Conservation (phyloP, 306 rosid species). For the Cicer bijugum region DNA sequence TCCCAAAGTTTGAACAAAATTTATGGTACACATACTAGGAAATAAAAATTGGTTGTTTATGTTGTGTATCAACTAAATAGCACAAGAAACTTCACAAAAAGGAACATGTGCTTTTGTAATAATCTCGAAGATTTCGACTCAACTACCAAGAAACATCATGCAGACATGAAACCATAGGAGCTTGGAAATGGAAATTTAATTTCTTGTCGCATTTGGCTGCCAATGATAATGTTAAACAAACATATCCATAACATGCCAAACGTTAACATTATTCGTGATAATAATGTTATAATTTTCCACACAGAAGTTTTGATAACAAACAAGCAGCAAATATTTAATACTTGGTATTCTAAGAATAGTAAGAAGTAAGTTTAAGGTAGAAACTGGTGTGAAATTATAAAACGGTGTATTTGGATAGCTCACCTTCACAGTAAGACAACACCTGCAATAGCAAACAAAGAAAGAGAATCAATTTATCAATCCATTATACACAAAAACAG, state of each 20-base stretch:
- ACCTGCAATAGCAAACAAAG: constrained; percentile 67
- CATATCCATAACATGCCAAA: background rate
- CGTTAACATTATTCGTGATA: background rate
- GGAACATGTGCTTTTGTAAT: background rate
- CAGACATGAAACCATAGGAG: background rate
- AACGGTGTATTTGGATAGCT: constrained; percentile 37
- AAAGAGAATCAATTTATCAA: constrained; percentile 31
- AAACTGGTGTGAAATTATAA: constrained; percentile 36
- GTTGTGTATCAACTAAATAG: constrained; percentile 29
- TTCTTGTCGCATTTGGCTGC: constrained; percentile 6
- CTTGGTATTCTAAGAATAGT: background rate
- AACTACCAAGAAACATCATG: constrained; percentile 4
- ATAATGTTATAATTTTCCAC: background rate
- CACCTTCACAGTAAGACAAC: constrained; percentile 97
- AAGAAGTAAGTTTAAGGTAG: constrained; percentile 13
- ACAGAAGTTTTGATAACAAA: background rate
- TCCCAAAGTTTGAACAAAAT: background rate
- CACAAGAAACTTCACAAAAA: background rate
- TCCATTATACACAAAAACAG: constrained; percentile 23
- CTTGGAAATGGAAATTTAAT: background rate
- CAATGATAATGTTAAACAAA: background rate
- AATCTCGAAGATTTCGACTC: background rate
- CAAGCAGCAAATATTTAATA: constrained; percentile 1
- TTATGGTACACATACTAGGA: background rate
- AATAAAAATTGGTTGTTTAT: constrained; percentile 5